phyloP scores from a whole-genome alignment of 1,284 basidiomycete species.

The Ceratobasidium sp. region DNA sequence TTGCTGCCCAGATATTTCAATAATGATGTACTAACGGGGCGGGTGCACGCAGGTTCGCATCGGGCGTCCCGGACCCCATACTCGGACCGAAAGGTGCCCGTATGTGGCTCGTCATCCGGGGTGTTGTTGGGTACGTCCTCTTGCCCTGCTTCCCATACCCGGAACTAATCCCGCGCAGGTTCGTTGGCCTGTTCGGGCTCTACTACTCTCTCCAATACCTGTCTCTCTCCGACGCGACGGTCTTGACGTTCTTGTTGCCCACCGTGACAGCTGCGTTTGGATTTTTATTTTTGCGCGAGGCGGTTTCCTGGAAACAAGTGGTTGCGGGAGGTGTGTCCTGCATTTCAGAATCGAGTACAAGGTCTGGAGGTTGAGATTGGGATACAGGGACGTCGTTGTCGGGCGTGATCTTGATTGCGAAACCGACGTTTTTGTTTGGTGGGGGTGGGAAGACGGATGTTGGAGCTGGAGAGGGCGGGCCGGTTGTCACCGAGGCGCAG shows the following conservation, averaged over 20 bases:
- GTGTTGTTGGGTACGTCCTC: constrained; percentile 42
- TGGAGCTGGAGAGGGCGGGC: constrained; percentile 12
- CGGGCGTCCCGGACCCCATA: constrained; percentile 44
- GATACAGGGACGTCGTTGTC: constrained; percentile 53
- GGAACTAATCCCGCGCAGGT: constrained; percentile 19
- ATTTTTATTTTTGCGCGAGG: constrained; percentile 73
- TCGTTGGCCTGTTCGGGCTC: constrained; percentile 46
- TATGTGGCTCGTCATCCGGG: constrained; percentile 45
- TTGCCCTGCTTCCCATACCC: background rate
- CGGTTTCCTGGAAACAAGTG: constrained; percentile 65
- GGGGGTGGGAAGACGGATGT: constrained; percentile 17
- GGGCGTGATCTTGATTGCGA: constrained; percentile 58
- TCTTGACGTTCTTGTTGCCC: constrained; percentile 62
- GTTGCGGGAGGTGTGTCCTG: constrained; percentile 53
- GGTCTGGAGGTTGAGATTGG: background rate
- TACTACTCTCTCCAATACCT: constrained; percentile 48
- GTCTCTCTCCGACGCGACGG: constrained; percentile 46
- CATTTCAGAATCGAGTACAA: constrained; percentile 20
- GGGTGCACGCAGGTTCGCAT: background rate
- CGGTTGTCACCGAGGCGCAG: constrained; percentile 49
- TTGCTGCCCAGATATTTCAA: background rate
- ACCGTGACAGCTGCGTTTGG: constrained; percentile 75
- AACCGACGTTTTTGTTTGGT: constrained; percentile 45
- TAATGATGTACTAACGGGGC: background rate
- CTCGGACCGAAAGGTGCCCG: constrained; percentile 45